Base-by-base conservation (phyloP, 345 rosid species). In the Euphorbia lathyris region DNA sequence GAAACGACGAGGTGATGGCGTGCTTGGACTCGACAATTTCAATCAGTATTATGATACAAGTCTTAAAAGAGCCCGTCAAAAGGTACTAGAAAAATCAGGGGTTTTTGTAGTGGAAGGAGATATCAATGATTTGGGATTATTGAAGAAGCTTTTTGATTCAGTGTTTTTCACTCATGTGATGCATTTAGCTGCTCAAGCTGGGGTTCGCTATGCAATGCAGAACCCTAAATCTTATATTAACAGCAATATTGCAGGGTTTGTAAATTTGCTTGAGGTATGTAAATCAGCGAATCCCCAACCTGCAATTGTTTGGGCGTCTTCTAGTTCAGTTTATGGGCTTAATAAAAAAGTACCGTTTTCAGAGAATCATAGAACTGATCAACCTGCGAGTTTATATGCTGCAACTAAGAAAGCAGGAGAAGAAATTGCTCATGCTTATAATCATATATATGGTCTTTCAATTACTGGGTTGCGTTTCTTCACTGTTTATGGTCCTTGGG, bases 1-100 rank as follows among this genome's bases (percentile, higher is more conserved):
- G 2, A 75, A 81, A 51, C 83, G 83, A 56, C 88, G 92, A 12
- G 95, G 97, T 12, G 94, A 91, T 11, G 95, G 95, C 9, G 92
- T 88, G 52, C 64, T 91, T 2, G 97, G 92, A 23, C 77, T 91
- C 0, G 95, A 91, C 63, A 91, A 88, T 77, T 91, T 88, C 80
- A 88, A 91, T 67, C 76, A 75, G 0, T 89, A 89, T 79, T 89
- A 86, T 29, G 91, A 86, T 43, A 69, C 75, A 5, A 77, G 69
- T 60, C 89, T 91, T 29, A 91, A 91, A 76, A 67, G 82, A 45
- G 88, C 85, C 11, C 84, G 97, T 1, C 83, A 83, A 66, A 61
- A 56, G 17, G 75, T 84, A n/a, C 78, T 88, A 7, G 84, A 82
- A 9, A 60, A 73, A 63, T 75, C 87, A 9, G 85, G 92, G 1